Evolutionary conservation across 2,329 filamentous ascomycete genomes (phyloP), one percentile per base, ranked within the genome.

Genomic region (Zymoseptoria crescenta): DNA sequence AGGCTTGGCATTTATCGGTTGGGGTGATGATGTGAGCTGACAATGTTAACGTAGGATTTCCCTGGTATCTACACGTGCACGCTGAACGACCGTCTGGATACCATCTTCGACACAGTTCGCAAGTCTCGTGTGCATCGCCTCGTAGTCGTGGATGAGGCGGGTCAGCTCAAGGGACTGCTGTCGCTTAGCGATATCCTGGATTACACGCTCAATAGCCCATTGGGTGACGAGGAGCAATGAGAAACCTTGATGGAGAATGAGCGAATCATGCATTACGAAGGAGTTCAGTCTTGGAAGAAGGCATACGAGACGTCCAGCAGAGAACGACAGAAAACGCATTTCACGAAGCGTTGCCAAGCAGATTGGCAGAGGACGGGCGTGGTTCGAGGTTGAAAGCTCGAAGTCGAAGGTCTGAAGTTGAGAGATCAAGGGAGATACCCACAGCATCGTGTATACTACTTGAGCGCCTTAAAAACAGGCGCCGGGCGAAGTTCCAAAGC

Each of bases 31-130:
- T 45, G 35, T 45, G 35, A 45, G n/a, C 53, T 59, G 30, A 59
- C 54, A 21, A 21, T 21, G 16, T n/a, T 5, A 2, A 6, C n/a
- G 4, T 62, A 86, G 81, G 93, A 96, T 67, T 96, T 96, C 70
- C 88, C 91, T 0, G 94, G 95, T 50, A 97, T 99, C 64, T 97
- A 96, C 75, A 97, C 93, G 0, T 99, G 94, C 78, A 90, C 87
- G 52, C 82, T 94, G 63, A 87, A 95, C 62, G 94, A 99, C 74
- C 87, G 92, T 57, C 82, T 99, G 54, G 93, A 96, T 72, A 93
- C 92, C 9, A 94, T 99, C 67, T 97, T 97, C 73, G 92, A 96
- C 74, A 97, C 94, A 0, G 89, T 99, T 67, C 89, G 93, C 66
- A 95, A 93, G 76, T 96, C 92, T 52, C 84, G 95, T 62, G 93